Evolutionary conservation across 192 early-diverging fungal species (phyloP), one percentile per base, ranked within the genome.

Genomic region (Rhizophagus sp.): DNA sequence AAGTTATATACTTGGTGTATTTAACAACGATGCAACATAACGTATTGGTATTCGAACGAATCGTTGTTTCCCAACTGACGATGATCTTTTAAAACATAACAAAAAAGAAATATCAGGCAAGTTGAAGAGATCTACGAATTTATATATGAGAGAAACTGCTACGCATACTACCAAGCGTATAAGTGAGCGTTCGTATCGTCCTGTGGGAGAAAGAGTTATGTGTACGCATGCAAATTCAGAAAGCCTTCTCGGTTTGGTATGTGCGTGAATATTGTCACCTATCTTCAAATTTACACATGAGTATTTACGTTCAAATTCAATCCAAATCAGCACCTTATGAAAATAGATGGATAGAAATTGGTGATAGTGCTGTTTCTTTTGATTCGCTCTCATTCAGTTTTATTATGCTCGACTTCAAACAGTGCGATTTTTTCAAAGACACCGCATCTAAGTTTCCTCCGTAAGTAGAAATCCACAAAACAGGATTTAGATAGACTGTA

Each of bases 301-400:
- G n/a, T n/a, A n/a, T n/a, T n/a, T n/a, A n/a, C n/a, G n/a, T n/a
- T n/a, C n/a, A n/a, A n/a, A n/a, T n/a, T n/a, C n/a, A n/a, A 39
- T 50, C 25, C 49, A 52, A 39, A 30, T 33, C 15, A 77, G 76
- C 76, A 2, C 67, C 64, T 4, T 47, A 47, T 30, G 24, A 77
- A 77, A 77, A 77, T 47, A 34, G 24, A 10, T 77, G 76, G 76
- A 77, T 77, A 25, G 76, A 41, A 47, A 25, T 77, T 66, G 76
- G 76, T 33, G 75, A 77, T 15, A 77, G 76, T 66, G 76, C 76
- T 0, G 27, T 67, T 30, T 77, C 76, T 47, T 77, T 77, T 50
- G 76, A 77, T 47, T 2, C 33, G 33, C 33, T 34, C 33, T 34
- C 33, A 34, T 34, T 2, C 33, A n/a, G n/a, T n/a, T n/a, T n/a